Conservation (phyloP, 192 early-diverging fungal genomes). For the Backusella tarrabulga region DNA sequence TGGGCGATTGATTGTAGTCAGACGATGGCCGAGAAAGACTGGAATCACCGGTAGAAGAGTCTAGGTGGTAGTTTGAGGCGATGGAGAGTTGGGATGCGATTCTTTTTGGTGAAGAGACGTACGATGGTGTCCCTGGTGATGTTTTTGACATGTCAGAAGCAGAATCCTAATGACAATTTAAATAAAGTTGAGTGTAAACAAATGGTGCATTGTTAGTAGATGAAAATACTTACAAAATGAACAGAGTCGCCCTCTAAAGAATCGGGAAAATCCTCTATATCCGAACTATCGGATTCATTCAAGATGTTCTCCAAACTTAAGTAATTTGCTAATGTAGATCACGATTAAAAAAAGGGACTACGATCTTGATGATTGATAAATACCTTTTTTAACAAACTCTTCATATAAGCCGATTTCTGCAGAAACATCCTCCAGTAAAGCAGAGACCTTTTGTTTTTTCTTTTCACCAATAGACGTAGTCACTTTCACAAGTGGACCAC, state of each 20-base stretch:
- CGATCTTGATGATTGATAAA: not conserved
- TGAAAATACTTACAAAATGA: constrained; percentile 39
- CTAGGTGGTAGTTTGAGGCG: not conserved
- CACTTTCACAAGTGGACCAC: constrained; percentile 44
- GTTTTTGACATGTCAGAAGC: constrained; percentile 32
- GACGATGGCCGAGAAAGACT: constrained; percentile 10
- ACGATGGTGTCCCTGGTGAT: constrained; percentile 8
- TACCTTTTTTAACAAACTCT: constrained; percentile 62
- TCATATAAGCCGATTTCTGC: constrained; percentile 59
- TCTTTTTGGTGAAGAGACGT: not conserved
- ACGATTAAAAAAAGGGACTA: not conserved
- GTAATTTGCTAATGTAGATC: constrained; percentile 41
- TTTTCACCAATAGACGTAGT: constrained; percentile 22
- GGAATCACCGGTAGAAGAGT: constrained; percentile 21
- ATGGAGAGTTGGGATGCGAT: not conserved
- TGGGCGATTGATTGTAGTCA: not conserved
- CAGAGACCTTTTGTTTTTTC: constrained; percentile 44
- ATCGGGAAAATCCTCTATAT: constrained; percentile 46
- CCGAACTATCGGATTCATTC: constrained; percentile 51
- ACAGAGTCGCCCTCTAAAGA: constrained; percentile 46
- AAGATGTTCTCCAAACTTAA: constrained; percentile 57
- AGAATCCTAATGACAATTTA: constrained; percentile 24
- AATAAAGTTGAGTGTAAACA: not conserved
- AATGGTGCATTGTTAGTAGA: not conserved
- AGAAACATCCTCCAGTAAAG: constrained; percentile 50